A percentile compares a stretch with the other conserved stretches of the same genome.
These are phyloP conservation scores for Ligustrum vulgare DNA, from an alignment of 257 asterid species.

Conservation along the genomic window DNA sequence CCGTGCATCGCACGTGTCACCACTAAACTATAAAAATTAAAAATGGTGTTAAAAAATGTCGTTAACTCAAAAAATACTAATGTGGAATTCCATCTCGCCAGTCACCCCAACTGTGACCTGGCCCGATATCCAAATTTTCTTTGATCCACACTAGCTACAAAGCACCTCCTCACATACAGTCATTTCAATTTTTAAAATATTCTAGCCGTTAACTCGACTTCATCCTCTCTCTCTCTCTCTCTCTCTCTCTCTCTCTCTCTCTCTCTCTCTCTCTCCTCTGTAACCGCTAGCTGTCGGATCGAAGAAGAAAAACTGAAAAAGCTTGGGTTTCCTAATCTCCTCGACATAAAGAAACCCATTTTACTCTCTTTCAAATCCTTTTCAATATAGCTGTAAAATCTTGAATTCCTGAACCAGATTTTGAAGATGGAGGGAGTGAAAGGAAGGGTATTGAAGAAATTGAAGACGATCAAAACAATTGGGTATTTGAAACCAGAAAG, in stretches of 20 bases:
- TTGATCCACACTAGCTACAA: constrained; percentile 25
- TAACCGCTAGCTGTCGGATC: constrained; percentile 12
- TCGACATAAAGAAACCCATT: neutral
- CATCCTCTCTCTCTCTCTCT: too few relatives aligned
- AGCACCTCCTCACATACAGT: constrained; percentile 54
- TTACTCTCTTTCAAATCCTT: neutral
- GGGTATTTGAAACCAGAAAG: constrained; percentile 74
- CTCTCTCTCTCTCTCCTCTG: constrained; percentile 20
- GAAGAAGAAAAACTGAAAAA: neutral
- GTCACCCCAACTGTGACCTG: neutral
- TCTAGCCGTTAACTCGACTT: constrained; percentile 61
- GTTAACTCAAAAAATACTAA: too few relatives aligned
- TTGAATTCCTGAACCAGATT: constrained; percentile 2
- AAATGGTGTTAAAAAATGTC: too few relatives aligned
- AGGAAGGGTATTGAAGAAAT: constrained; percentile 75
- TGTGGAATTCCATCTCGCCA: too few relatives aligned
- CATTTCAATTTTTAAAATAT: constrained; percentile 44
- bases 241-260: too few relatives aligned
- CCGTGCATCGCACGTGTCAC: too few relatives aligned
- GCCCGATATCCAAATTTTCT: neutral
- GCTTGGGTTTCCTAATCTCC: neutral
- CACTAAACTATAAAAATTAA: too few relatives aligned
- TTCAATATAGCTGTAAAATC: neutral
- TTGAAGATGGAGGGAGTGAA: constrained; percentile 65
- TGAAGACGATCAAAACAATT: constrained; percentile 73